Evolutionary conservation across 2,329 filamentous ascomycete genomes (phyloP).

Genomic region (Gremmenia infestans): DNA sequence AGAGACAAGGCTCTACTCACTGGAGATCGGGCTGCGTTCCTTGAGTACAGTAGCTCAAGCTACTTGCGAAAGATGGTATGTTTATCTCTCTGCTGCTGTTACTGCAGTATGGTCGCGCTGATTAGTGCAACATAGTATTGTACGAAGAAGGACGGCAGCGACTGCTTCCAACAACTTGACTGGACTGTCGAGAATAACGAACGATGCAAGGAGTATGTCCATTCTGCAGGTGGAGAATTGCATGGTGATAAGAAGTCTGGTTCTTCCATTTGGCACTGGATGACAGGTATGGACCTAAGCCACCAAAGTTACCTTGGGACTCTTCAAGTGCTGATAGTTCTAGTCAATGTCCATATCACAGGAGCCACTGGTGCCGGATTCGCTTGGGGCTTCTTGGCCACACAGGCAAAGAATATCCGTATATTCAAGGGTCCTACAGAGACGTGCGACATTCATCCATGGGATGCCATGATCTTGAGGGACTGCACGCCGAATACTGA

Average conservation of each 20-base stretch:
- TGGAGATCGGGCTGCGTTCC: neutral
- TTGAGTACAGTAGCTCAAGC: neutral
- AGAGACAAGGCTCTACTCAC: neutral
- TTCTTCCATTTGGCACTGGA: neutral
- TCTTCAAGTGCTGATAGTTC: neutral
- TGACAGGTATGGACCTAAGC: neutral
- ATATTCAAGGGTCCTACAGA: neutral
- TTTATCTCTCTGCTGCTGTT: neutral
- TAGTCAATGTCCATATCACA: neutral
- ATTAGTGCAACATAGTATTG: neutral
- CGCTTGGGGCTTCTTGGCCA: neutral
- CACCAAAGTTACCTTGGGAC: no score
- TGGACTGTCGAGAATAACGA: neutral
- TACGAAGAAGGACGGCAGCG: neutral
- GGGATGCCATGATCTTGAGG: neutral
- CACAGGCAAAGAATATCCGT: neutral
- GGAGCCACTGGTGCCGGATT: neutral
- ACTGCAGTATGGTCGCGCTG: neutral
- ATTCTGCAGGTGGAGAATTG: neutral
- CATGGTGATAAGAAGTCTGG: neutral
- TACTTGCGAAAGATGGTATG: neutral
- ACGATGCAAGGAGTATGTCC: neutral
- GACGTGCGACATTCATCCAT: neutral
- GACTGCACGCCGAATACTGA: neutral
- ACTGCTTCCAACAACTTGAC: neutral